Base-by-base conservation (phyloP, 345 rosid genomes). In the Reutealis trisperma region DNA sequence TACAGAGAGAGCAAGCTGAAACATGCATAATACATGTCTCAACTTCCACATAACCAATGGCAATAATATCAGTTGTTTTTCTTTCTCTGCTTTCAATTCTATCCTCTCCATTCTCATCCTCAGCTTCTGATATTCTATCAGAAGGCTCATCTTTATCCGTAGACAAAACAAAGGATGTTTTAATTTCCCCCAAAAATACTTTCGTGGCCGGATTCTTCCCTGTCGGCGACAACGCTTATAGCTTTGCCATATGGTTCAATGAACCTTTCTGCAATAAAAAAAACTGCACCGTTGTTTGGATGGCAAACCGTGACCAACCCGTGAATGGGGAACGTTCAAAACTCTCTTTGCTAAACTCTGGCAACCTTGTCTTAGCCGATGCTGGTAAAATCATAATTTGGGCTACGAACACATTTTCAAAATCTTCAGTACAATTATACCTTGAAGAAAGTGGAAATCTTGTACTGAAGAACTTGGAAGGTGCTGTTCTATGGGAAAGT, bases 251-350 rank as follows among this genome's bases (percentile, higher is more conserved):
- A 5, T 81, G 84, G 80, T 81, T 72, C 67, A 73, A 24, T 32
- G 70, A 61, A 55, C 79, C 83, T 54, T 32, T 61, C 15, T 80
- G 32, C 47, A 5, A 37, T 37, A 12, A 51, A 1, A 25, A 3
- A 19, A 51, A 42, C 24, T 72, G 78, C 77, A 68, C 84, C 18
- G 16, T 81, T 6, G 84, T 77, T 77, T 81, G 84, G 84, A 81
- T 68, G 78, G 84, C 84, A 1, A 81, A 81, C 52, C 75, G 81
- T 21, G 81, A 77, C 61, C 62, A 55, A 18, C 84, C 84, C 3
- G 81, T 81, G 3, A 77, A 81, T 73, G 81, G 78, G 1, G 73
- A 47, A 58, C 1, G 1, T 32, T 81, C 84, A 10, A 73, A 60
- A 37, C 74, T 81, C 25, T 21, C 55, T 24, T 4, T 81, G 34